These are phyloP conservation scores for Emmonsia crescens DNA, from an alignment of 2,329 filamentous ascomycete genomes.

Conservation along the genomic window DNA sequence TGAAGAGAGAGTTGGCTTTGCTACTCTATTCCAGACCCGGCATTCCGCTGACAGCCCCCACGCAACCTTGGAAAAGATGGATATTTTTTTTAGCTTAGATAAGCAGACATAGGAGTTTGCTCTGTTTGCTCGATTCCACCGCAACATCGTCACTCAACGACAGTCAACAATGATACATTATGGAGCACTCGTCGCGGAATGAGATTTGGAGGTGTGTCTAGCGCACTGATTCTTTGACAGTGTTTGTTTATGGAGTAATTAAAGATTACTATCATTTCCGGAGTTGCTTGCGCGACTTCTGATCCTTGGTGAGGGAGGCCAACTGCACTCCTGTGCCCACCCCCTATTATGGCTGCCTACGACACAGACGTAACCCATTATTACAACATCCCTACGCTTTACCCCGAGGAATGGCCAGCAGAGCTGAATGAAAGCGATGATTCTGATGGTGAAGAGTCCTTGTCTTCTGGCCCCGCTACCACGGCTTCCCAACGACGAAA, in stretches of 20 bases:
- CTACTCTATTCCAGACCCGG: not conserved
- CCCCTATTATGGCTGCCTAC: constrained; percentile 51
- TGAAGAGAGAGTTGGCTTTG: not conserved
- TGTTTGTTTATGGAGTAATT: not conserved
- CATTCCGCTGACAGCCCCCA: not conserved
- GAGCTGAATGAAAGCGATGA: constrained; percentile 65
- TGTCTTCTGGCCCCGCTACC: constrained; percentile 15
- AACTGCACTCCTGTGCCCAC: not conserved
- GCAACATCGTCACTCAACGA: not conserved
- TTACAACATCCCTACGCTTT: constrained; percentile 72
- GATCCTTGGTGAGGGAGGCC: not conserved
- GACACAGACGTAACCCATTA: constrained; percentile 73
- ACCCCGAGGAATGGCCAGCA: constrained; percentile 74
- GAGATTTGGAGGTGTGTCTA: not conserved
- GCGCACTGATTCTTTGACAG: not conserved
- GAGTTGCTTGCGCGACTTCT: not conserved
- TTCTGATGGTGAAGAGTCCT: constrained; percentile 42
- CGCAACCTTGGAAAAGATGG: not conserved
- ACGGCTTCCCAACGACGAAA: constrained; percentile 41
- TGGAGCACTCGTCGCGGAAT: not conserved
- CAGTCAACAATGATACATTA: not conserved
- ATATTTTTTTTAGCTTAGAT: constrained; percentile 1
- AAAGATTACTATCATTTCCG: not conserved
- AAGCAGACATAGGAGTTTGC: not conserved
- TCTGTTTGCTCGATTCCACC: not conserved